These are phyloP conservation scores for Fraxinus floribunda DNA, from an alignment of 305 asterid species.

Conservation along the genomic window DNA sequence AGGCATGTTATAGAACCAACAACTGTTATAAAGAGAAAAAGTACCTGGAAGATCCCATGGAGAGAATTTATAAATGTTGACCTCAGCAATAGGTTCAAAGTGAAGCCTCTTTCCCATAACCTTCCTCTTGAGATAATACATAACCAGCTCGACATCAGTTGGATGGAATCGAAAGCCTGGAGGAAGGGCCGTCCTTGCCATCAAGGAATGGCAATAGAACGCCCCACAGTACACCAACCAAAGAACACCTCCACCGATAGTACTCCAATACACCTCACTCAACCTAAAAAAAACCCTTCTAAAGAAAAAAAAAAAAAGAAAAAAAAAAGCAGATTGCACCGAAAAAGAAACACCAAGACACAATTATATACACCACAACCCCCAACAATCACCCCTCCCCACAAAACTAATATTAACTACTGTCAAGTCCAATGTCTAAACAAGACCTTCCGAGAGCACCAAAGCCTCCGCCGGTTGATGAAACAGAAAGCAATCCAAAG, in stretches of 20 bases:
- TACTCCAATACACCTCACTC: constrained; percentile 14
- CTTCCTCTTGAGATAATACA: constrained; percentile 84
- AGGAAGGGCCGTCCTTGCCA: constrained; percentile 52
- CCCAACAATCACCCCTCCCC: constrained; percentile 23
- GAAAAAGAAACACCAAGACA: constrained; percentile 7
- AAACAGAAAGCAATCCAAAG: constrained; percentile 62
- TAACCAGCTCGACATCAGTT: constrained; percentile 70
- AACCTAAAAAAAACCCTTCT: constrained; percentile 20
- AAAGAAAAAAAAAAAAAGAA: constrained; percentile 4
- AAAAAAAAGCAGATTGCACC: neutral
- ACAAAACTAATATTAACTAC: constrained; percentile 9
- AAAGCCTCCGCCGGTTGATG: constrained; percentile 66
- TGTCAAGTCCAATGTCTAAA: constrained; percentile 86
- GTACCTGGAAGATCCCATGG: constrained; percentile 97
- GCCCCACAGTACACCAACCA: constrained; percentile 19
- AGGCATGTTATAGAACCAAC: neutral
- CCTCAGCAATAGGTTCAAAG: constrained; percentile 70
- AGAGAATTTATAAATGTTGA: constrained; percentile 59
- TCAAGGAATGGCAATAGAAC: constrained; percentile 13
- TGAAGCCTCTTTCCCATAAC: constrained; percentile 58
- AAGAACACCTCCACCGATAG: constrained; percentile 18
- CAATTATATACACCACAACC: constrained; percentile 25
- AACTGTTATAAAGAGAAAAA: neutral
- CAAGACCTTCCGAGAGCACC: constrained; percentile 54
- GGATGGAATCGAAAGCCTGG: constrained; percentile 97